These are phyloP conservation scores for Amanita fuliginea DNA, from an alignment of 768 basidiomycete genomes.

Conservation along the genomic window DNA sequence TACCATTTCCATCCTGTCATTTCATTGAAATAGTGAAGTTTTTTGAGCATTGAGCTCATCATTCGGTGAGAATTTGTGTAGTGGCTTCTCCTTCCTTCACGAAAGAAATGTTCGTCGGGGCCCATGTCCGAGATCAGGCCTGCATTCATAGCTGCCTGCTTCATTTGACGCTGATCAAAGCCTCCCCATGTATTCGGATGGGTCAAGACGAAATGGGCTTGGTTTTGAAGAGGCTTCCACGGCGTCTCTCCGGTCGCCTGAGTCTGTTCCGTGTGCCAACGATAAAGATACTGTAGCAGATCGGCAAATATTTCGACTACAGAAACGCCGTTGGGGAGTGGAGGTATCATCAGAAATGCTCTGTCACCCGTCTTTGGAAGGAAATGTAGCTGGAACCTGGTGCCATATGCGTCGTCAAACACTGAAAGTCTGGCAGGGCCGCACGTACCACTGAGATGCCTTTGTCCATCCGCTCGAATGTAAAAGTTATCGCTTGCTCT, in stretches of 20 bases:
- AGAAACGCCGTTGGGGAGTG: conserved; percentile 23
- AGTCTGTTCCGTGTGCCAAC: conserved; percentile 29
- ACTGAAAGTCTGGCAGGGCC: background rate
- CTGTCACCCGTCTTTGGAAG: conserved; percentile 7
- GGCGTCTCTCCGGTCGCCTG: conserved; percentile 22
- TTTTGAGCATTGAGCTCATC: conserved; percentile 14
- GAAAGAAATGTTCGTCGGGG: conserved; percentile 30
- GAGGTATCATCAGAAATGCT: conserved; percentile 8
- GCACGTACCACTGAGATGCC: conserved; percentile 26
- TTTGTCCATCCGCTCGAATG: conserved; percentile 31
- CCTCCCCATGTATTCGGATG: conserved; percentile 45
- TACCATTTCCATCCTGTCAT: conserved; percentile 16
- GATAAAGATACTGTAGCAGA: conserved; percentile 28
- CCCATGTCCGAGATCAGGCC: conserved; percentile 26
- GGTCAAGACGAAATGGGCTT: conserved; percentile 29
- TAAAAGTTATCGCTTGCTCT: too few species aligned
- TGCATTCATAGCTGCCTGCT: conserved; percentile 28
- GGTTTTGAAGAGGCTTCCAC: conserved; percentile 23
- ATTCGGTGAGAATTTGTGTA: conserved; percentile 21
- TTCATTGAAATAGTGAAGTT: background rate
- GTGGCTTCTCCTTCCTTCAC: conserved; percentile 50
- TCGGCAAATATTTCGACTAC: conserved; percentile 25
- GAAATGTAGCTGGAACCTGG: conserved; percentile 14
- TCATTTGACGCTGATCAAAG: conserved; percentile 32
- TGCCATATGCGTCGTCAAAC: background rate